Percentiles rank a stretch among this genome's conserved stretches.
Evolutionary conservation across 352 stramenopile species (phyloP).

Genomic region (Phytophthora crassamura): DNA sequence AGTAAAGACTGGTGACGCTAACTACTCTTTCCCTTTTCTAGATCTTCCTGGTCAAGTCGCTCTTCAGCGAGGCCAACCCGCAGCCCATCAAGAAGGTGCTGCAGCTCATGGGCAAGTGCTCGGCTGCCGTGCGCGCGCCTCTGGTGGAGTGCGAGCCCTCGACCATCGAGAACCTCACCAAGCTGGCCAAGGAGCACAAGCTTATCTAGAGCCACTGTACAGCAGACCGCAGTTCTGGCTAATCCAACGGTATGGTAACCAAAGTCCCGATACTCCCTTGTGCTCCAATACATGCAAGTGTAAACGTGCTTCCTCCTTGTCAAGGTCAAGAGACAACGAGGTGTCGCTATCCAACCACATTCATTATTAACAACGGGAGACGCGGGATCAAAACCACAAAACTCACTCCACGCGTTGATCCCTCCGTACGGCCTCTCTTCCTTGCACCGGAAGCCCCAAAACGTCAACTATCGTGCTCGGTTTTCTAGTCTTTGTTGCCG

Average conservation of each 20-base stretch:
- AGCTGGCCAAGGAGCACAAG: slow-evolving; percentile 77
- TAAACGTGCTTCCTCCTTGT: slow-evolving; percentile 1
- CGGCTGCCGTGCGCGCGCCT: slow-evolving; percentile 72
- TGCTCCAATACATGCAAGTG: slow-evolving; percentile 16
- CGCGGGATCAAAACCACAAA: slow-evolving; percentile 30
- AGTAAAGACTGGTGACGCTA: slow-evolving; percentile 9
- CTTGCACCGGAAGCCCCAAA: slow-evolving; percentile 25
- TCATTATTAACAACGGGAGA: slow-evolving; percentile 29
- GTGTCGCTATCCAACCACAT: slow-evolving; percentile 26
- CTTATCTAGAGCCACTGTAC: slow-evolving; percentile 57
- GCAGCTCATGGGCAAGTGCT: slow-evolving; percentile 89
- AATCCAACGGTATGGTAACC: slow-evolving; percentile 20
- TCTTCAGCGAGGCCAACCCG: slow-evolving; percentile 93
- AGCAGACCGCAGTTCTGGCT: slow-evolving; percentile 13
- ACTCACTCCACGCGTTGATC: slow-evolving; percentile 30
- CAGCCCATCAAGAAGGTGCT: slow-evolving; percentile 93
- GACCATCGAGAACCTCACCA: slow-evolving; percentile 68
- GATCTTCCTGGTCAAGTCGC: slow-evolving; percentile 91
- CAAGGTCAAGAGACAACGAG: too few species aligned
- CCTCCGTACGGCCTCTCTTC: slow-evolving; percentile 22
- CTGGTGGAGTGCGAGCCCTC: slow-evolving; percentile 76
- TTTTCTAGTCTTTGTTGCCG: slow-evolving; percentile 37
- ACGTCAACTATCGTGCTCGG: slow-evolving; percentile 28
- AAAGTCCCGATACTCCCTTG: slow-evolving; percentile 22
- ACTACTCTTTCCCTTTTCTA: slow-evolving; percentile 37